Percentiles rank a stretch among this genome's conserved stretches.
These are phyloP conservation scores for Nakazawaea populi DNA, from an alignment of 805 yeast genomes.

Conservation along the genomic window DNA sequence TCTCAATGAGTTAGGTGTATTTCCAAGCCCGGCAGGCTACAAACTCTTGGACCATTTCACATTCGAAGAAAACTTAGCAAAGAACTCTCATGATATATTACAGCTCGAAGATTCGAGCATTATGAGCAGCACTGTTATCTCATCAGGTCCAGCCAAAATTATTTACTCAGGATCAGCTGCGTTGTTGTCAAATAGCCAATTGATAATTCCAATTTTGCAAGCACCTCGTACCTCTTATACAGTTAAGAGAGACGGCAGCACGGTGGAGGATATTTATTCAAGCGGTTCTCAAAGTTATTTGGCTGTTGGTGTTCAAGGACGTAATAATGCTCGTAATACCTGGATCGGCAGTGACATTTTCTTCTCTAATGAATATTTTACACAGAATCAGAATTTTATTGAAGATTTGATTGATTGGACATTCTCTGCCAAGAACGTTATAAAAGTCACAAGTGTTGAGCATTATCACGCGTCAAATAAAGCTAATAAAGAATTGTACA, in stretches of 20 bases:
- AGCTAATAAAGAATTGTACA: slow-evolving; percentile 47
- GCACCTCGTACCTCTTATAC: slow-evolving; percentile 66
- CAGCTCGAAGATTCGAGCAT: slow-evolving; percentile 20
- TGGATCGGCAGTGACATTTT: slow-evolving; percentile 76
- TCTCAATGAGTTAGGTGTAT: slow-evolving; percentile 76
- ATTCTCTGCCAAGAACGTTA: slow-evolving; percentile 60
- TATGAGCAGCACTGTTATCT: slow-evolving; percentile 23
- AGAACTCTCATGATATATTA: slow-evolving; percentile 17
- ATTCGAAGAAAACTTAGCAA: slow-evolving; percentile 6
- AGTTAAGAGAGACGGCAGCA: slow-evolving; percentile 33
- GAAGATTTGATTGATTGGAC: slow-evolving; percentile 59
- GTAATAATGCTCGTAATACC: slow-evolving; percentile 66
- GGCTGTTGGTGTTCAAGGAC: slow-evolving; percentile 74
- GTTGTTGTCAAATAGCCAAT: slow-evolving; percentile 60
- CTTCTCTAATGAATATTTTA: slow-evolving; percentile 33
- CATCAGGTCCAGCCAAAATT: slow-evolving; percentile 7
- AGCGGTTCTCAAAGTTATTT: slow-evolving; percentile 74
- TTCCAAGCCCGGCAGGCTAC: slow-evolving; percentile 73
- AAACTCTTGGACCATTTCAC: slow-evolving; percentile 60
- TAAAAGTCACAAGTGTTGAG: slow-evolving; percentile 46
- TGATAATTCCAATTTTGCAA: slow-evolving; percentile 61
- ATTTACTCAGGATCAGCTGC: slow-evolving; percentile 56
- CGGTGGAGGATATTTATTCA: slow-evolving; percentile 56
- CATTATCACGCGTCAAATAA: slow-evolving; percentile 46
- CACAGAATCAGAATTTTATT: slow-evolving; percentile 31